phyloP scores from a whole-genome alignment of 2,329 filamentous ascomycete species.

The Mycocentrospora acerina region DNA sequence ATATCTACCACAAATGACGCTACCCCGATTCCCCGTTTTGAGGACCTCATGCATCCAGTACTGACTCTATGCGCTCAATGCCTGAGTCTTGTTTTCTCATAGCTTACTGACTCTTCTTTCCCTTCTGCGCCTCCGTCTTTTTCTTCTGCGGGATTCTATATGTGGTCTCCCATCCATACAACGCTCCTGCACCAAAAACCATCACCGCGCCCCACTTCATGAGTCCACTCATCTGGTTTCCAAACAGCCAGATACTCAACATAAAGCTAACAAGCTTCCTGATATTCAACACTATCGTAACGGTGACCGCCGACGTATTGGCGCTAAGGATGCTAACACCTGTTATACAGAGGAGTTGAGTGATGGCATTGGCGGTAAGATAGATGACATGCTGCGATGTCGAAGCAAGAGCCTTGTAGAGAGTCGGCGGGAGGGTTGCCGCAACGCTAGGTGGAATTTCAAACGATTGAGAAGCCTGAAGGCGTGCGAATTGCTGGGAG shows the following conservation, averaged over 20 bases:
- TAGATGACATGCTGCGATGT: conserved; percentile 70
- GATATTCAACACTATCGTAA: conserved; percentile 95
- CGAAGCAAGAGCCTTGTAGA: conserved; percentile 33
- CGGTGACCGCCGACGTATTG: conserved; percentile 85
- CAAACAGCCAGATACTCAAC: conserved; percentile 91
- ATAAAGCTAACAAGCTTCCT: conserved; percentile 90
- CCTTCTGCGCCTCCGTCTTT: conserved; percentile 27
- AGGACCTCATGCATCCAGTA: neutral
- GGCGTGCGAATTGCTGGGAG: conserved; percentile 61
- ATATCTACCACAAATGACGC: too few relatives aligned
- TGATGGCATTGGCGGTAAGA: conserved; percentile 75
- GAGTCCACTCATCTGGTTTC: conserved; percentile 73
- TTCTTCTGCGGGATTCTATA: conserved; percentile 47
- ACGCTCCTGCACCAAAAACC: conserved; percentile 85
- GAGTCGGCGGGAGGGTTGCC: conserved; percentile 26
- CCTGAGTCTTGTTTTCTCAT: neutral
- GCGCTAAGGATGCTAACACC: conserved; percentile 94
- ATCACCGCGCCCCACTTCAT: conserved; percentile 80
- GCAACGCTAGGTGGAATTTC: conserved; percentile 37
- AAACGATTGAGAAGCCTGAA: conserved; percentile 66
- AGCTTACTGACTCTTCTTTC: conserved; percentile 30
- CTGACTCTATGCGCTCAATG: neutral
- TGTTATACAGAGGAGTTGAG: conserved; percentile 92
- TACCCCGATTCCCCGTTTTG: too few relatives aligned
- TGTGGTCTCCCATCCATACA: conserved; percentile 78